A percentile compares a stretch with the other conserved stretches of the same genome.
Conservation (phyloP, 2,329 filamentous ascomycete species). For the Talaromyces sp. region DNA sequence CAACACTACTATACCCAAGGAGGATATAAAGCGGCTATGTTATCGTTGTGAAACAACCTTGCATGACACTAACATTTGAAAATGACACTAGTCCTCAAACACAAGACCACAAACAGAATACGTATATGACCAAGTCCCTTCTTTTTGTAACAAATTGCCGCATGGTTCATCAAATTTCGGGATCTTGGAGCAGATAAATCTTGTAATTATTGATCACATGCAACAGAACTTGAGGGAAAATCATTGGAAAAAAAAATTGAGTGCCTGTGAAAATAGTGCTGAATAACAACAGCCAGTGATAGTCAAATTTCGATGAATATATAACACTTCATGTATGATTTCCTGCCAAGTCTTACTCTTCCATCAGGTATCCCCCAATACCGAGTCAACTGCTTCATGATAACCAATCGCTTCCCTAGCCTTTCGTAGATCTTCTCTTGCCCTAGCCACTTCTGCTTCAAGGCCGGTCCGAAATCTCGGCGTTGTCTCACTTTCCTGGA, state of each 20-base stretch:
- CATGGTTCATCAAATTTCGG: not conserved
- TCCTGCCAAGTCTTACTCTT: not conserved
- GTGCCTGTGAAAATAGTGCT: too few relatives aligned
- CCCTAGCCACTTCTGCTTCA: not conserved
- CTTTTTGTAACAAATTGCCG: not conserved
- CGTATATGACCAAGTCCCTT: not conserved
- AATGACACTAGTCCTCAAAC: not conserved
- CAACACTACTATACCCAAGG: not conserved
- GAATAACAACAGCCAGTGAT: too few relatives aligned
- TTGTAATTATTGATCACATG: too few relatives aligned
- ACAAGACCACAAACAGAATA: not conserved
- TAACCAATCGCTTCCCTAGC: not conserved
- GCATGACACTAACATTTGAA: not conserved
- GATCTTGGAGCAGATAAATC: not conserved
- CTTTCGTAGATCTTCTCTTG: not conserved
- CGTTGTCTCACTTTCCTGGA: constrained; percentile 2
- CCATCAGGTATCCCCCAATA: not conserved
- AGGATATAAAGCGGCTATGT: not conserved
- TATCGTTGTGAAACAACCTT: not conserved
- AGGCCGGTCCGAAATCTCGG: constrained; percentile 1
- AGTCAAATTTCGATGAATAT: too few relatives aligned
- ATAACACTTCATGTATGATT: not conserved
- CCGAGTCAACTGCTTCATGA: not conserved
- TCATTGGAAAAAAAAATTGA: too few relatives aligned
- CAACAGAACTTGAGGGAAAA: not conserved